A percentile compares a stretch with the other conserved stretches of the same genome.
These are phyloP conservation scores for Debaryomyces castellii DNA, from an alignment of 805 yeast genomes.

Conservation along the genomic window DNA sequence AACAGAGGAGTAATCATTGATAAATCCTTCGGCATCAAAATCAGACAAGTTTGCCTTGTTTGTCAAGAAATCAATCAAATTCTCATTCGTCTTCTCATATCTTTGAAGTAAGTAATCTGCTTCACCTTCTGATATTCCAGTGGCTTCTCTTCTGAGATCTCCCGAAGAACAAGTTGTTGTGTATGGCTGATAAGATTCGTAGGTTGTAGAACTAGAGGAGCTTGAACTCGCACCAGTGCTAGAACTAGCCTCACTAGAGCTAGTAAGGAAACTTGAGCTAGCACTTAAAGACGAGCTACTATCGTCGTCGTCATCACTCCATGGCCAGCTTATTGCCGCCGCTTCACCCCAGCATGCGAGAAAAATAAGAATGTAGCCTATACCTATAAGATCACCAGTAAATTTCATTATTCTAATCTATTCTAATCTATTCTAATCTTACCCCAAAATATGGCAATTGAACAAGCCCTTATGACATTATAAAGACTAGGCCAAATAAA, in stretches of 20 bases:
- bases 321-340: slow-evolving; percentile 3
- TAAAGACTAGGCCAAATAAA: too few species aligned
- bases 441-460: too few species aligned
- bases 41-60: slow-evolving; percentile 29
- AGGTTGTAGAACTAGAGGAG: neutral
- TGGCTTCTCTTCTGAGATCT: slow-evolving; percentile 27
- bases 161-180: slow-evolving; percentile 29
- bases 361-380: neutral
- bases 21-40: slow-evolving; percentile 31
- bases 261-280: neutral
- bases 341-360: neutral
- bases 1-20: slow-evolving; percentile 15
- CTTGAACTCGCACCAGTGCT: slow-evolving; percentile 6
- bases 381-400: neutral
- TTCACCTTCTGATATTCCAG: slow-evolving; percentile 22
- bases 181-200: slow-evolving; percentile 25
- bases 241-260: slow-evolving; percentile 6
- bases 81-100: slow-evolving; percentile 27
- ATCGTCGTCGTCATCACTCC: neutral
- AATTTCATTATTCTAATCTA: neutral
- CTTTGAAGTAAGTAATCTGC: slow-evolving; percentile 23
- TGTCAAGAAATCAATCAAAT: slow-evolving; percentile 25
- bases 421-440: neutral
- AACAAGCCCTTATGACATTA: too few species aligned
- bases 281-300: neutral